Base-by-base conservation (phyloP, 2,329 filamentous ascomycete genomes). In the Pseudogymnoascus sp. region DNA sequence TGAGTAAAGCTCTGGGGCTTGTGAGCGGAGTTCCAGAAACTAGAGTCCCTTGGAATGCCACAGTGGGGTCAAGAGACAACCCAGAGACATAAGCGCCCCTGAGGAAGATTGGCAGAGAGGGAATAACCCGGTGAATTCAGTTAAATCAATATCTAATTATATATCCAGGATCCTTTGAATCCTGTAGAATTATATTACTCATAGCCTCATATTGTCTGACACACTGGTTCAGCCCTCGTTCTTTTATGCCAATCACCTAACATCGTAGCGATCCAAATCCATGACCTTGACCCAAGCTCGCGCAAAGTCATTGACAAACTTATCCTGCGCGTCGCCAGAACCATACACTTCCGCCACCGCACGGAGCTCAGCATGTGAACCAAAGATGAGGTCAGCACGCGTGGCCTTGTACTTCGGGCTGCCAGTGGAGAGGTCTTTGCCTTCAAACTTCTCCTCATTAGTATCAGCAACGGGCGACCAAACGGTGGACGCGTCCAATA, bases 241-340 rank as follows among this genome's bases (percentile, higher is more conserved):
- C 18, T 53, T 62, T n/a, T 31, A 40, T 11, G 18, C 36, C 12
- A 4, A 16, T 25, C 40, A 36, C 63, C 66, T 69, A 5, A 81
- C 65, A 66, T 86, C 83, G 69, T 79, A 86, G 44, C 83, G 79
- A 69, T 86, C 83, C 67, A 82, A 70, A 66, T 82, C 81, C 81
- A 83, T 84, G 18, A 86, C 79, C 81, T 86, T 86, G 64, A 77
- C 75, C 83, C 83, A 86, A 16, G 81, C 82, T 23, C 75, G 73
- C 10, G 84, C 78, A 70, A 86, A 86, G 74, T 85, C 82, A 71
- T 78, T 78, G 59, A 80, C 77, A 64, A 86, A 82, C 75, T 81
- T 82, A 59, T 79, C 76, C 64, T 79, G 69, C 34, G 75, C 77
- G 66, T 82, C 83, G 2, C 75, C 69, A 63, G 75, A 74, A 40